These are phyloP conservation scores for Combretum micranthum DNA, from an alignment of 345 rosid genomes.

Conservation along the genomic window DNA sequence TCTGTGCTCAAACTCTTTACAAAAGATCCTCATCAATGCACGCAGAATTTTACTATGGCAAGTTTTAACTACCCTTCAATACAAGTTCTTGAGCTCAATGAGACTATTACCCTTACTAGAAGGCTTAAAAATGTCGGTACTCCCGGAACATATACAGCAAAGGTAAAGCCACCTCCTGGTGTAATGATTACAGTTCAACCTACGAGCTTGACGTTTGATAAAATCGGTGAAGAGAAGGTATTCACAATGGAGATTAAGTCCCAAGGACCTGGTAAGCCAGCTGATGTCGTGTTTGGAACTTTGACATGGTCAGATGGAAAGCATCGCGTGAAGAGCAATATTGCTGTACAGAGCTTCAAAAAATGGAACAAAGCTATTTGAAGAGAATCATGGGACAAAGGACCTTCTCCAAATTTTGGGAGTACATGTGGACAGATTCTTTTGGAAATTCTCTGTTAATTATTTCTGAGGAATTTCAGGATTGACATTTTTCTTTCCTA, in stretches of 20 bases:
- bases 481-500: too few relatives aligned
- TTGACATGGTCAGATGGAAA: conserved; percentile 44
- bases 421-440: too few relatives aligned
- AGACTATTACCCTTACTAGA: conserved; percentile 12
- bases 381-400: too few relatives aligned
- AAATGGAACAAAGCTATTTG: too few relatives aligned
- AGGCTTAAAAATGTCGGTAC: conserved; percentile 43
- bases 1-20: conserved; percentile 10
- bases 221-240: conserved; percentile 30
- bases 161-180: conserved; percentile 22
- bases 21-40: conserved; percentile 19
- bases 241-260: conserved; percentile 25
- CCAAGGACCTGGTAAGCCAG: not conserved
- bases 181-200: conserved; percentile 28
- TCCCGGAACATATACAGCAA: conserved; percentile 23
- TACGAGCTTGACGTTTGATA: conserved; percentile 18
- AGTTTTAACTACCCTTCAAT: conserved; percentile 58
- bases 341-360: conserved; percentile 9
- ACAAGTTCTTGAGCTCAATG: conserved; percentile 19
- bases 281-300: conserved; percentile 25
- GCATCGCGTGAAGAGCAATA: conserved; percentile 40
- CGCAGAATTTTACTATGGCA: conserved; percentile 10
- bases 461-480: too few relatives aligned
- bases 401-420: too few relatives aligned
- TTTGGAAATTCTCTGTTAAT: too few relatives aligned